phyloP scores from a whole-genome alignment of 192 early-diverging fungal species.

The Chytriomyces sp. region DNA sequence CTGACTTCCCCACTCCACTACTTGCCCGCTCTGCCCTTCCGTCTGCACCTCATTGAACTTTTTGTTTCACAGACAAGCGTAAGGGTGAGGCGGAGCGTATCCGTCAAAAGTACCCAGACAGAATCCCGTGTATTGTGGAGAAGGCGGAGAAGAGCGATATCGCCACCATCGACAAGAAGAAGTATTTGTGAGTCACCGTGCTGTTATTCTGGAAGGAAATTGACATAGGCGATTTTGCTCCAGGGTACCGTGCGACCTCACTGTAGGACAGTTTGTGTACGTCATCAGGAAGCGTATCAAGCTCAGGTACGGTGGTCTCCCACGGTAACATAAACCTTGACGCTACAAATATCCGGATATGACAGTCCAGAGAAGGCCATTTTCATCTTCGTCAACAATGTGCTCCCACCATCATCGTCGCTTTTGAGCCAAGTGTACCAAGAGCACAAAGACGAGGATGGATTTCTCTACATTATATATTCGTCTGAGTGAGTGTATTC shows the following conservation, averaged over 20 bases:
- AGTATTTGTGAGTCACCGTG: conserved; percentile 68
- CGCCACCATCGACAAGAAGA: conserved; percentile 97
- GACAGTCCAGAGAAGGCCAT: conserved; percentile 93
- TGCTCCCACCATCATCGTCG: conserved; percentile 91
- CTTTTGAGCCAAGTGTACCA: conserved; percentile 94
- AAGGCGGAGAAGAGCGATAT: conserved; percentile 98
- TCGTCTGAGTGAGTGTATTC: conserved; percentile 21
- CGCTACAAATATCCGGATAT: not conserved
- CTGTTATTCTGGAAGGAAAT: not conserved
- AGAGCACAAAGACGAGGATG: conserved; percentile 97
- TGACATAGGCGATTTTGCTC: too few species aligned
- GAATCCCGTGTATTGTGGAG: conserved; percentile 71
- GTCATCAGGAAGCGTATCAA: conserved; percentile 95
- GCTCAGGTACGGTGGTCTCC: conserved; percentile 45
- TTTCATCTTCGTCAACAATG: conserved; percentile 97
- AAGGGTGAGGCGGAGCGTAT: conserved; percentile 96
- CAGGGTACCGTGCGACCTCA: conserved; percentile 89
- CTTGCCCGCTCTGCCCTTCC: not conserved
- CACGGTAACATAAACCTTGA: not conserved
- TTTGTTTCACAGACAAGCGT: conserved; percentile 77
- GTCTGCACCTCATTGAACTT: not conserved
- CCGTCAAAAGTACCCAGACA: conserved; percentile 91
- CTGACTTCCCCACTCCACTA: not conserved
- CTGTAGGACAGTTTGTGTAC: conserved; percentile 97
- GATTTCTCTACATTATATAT: conserved; percentile 77